Evolutionary conservation across 1,139 yeast genomes (phyloP), one percentile per base, ranked within the genome.

Genomic region (Taphrina wiesneri): DNA sequence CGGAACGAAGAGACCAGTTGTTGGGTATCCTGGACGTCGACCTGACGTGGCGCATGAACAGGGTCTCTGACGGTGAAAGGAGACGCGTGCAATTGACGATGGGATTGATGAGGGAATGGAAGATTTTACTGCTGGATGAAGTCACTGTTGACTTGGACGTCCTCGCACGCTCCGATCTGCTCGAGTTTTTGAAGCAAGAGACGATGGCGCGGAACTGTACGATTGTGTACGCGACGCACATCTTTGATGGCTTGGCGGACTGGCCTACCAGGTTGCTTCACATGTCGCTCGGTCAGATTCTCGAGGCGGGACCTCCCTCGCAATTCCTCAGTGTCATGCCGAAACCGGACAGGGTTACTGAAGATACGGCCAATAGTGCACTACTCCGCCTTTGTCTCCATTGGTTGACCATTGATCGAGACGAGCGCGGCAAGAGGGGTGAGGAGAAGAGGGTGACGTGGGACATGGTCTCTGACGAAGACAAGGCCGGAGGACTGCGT

Each of bases 111-210:
- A 86, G 88, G 72, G 98, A 97, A 3, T 93, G 97, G 96, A 85
- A 84, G 68, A 81, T 91, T 25, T 77, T 93, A 41, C 78, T 93
- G 25, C 79, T 93, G 56, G 99, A 93, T 75, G 99, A 93, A 75
- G 98, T 93, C 34, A 93, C 99, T 0, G 96, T 93, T 28, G 99
- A 93, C 75, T 80, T 93, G 71, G 99, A 93, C 74, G 99, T 93
- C 21, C 82, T 93, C 56, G 98, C 93, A 1, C 82, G 99, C 72
- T 85, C 86, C 52, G 81, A 90, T 66, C 79, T 93, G 65, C 79
- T 93, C 69, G 79, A 81, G 1, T 93, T 89, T 74, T 80, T 93
- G 72, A 83, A 82, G 70, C 74, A 76, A 19, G 99, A 93, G 75
- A 90, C 97, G 9, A 78, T 77, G 54, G 72, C 77, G 0, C 80